These are phyloP conservation scores for Phytopythium delawarense DNA, from an alignment of 352 stramenopile genomes.

Conservation along the genomic window DNA sequence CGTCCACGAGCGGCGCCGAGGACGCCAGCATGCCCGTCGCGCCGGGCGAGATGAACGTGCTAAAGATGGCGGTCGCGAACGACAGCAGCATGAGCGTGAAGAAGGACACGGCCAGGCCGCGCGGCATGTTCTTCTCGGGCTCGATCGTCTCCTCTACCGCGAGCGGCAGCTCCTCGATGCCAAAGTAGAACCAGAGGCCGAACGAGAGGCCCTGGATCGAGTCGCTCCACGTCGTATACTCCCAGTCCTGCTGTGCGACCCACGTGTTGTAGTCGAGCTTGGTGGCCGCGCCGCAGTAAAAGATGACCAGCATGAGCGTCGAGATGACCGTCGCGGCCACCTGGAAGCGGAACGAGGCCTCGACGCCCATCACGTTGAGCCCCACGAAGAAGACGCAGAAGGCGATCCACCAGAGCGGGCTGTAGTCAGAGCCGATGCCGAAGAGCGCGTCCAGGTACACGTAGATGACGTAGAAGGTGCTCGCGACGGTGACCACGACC, in stretches of 20 bases:
- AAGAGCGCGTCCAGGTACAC: conserved; percentile 50
- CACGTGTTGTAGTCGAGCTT: conserved; percentile 51
- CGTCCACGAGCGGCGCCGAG: conserved; percentile 48
- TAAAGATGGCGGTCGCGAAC: conserved; percentile 51
- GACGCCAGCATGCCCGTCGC: conserved; percentile 33
- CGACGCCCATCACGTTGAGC: conserved; percentile 47
- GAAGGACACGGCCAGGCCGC: conserved; percentile 46
- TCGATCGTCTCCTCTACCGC: conserved; percentile 72
- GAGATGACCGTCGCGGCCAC: conserved; percentile 41
- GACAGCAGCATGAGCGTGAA: conserved; percentile 45
- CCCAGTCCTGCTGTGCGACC: conserved; percentile 45
- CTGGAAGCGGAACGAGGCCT: conserved; percentile 57
- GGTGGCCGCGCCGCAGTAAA: conserved; percentile 43
- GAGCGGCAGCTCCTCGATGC: conserved; percentile 71
- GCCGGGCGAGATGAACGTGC: conserved; percentile 42
- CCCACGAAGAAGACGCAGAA: conserved; percentile 51
- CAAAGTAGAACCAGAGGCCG: conserved; percentile 58
- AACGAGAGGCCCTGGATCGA: conserved; percentile 54
- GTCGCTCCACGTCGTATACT: conserved; percentile 41
- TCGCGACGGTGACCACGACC: conserved; percentile 49
- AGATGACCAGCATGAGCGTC: conserved; percentile 44
- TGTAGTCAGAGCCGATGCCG: conserved; percentile 25
- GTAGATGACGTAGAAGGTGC: conserved; percentile 39
- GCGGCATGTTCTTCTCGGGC: conserved; percentile 63
- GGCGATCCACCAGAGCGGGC: conserved; percentile 36